Evolutionary conservation across 1,139 yeast genomes (phyloP).

Genomic region (Scheffersomyces illinoinensis): DNA sequence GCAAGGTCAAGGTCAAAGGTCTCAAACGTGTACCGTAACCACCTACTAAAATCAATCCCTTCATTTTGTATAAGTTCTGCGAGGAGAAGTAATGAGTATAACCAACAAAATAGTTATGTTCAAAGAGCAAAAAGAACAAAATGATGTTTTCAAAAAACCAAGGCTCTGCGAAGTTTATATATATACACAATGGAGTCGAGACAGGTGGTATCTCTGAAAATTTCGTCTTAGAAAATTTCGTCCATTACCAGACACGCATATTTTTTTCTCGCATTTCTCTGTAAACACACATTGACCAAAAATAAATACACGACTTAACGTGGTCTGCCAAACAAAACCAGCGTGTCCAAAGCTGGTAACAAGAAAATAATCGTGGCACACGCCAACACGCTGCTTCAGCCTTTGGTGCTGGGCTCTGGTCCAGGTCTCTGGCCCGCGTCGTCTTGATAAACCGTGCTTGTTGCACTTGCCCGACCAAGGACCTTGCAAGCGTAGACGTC

Average conservation of each 20-base stretch:
- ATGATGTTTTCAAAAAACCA: background rate
- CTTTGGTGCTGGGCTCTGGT: background rate
- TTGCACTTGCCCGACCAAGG: background rate
- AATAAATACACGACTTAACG: background rate
- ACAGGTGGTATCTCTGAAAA: background rate
- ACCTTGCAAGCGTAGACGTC: background rate
- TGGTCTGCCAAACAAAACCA: background rate
- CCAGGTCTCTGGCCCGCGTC: background rate
- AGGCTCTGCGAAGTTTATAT: background rate
- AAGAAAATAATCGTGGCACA: background rate
- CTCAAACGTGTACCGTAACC: slow-evolving; percentile 99
- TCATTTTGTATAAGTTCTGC: slow-evolving; percentile 58
- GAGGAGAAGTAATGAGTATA: background rate
- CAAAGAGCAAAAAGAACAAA: slow-evolving; percentile 6
- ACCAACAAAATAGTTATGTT: background rate
- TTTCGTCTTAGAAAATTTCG: background rate
- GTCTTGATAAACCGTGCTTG: background rate
- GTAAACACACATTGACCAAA: background rate
- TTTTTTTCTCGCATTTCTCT: background rate
- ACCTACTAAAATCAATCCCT: slow-evolving; percentile 98
- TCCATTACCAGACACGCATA: background rate
- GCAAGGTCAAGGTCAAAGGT: slow-evolving; percentile 94
- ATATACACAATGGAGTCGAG: background rate
- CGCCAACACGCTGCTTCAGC: background rate
- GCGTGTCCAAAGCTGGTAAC: background rate